These are phyloP conservation scores for Lichenothelia convexa DNA, from an alignment of 495 filamentous ascomycete species.

Conservation along the genomic window DNA sequence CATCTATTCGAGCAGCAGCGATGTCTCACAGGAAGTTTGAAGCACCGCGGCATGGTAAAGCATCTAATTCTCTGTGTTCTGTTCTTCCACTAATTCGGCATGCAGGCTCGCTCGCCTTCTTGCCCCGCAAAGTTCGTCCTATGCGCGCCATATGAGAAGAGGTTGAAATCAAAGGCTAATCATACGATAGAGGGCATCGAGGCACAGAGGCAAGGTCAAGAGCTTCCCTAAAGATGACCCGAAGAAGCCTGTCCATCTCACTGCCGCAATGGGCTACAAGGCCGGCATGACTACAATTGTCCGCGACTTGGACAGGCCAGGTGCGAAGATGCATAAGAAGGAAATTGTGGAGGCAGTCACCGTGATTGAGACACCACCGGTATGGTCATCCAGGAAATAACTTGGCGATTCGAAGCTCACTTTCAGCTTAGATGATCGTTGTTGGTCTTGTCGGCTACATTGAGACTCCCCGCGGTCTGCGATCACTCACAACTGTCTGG, in stretches of 20 bases:
- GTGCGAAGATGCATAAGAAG: constrained; percentile 99
- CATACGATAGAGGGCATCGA: constrained; percentile 82
- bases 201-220: constrained; percentile 98
- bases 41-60: constrained; percentile 96
- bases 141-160: too few species aligned
- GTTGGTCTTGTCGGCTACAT: constrained; percentile 99
- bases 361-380: constrained; percentile 98
- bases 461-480: constrained; percentile 98
- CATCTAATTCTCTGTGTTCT: too few species aligned
- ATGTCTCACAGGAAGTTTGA: constrained; percentile 29
- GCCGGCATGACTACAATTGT: constrained; percentile 99
- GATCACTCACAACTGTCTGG: constrained; percentile 98
- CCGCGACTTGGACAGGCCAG: constrained; percentile 96
- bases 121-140: constrained; percentile 97
- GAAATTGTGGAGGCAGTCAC: constrained; percentile 98
- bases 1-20: not conserved
- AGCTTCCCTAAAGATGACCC: constrained; percentile 99
- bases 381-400: constrained; percentile 33
- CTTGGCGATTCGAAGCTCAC: constrained; percentile 11
- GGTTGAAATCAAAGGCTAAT: too few species aligned
- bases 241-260: constrained; percentile 98
- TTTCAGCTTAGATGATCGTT: constrained; percentile 70
- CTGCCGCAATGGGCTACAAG: constrained; percentile 98
- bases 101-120: constrained; percentile 90
- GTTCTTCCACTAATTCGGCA: too few species aligned